Evolutionary conservation across 2,329 filamentous ascomycete genomes (phyloP), one percentile per base, ranked within the genome.

Genomic region (Bisporella sp.): DNA sequence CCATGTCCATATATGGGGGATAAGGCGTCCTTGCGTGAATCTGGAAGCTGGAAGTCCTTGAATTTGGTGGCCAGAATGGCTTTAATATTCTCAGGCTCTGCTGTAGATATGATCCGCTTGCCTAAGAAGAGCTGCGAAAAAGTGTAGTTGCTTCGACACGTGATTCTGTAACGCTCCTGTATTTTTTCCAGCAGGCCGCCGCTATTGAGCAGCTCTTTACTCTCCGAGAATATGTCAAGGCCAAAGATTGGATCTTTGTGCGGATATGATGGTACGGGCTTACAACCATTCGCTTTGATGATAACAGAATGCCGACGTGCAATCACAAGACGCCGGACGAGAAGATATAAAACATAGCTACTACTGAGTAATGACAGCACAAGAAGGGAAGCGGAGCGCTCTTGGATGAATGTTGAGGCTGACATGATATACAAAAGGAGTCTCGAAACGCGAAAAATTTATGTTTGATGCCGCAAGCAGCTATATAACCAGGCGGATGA

Each of bases 41-140:
- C 56, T 46, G 74, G 71, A 48, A 79, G 69, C 28, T 70, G 71
- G 51, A 75, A 83, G 52, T 80, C 73, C 50, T 74, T 68, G 61
- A 82, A 82, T 48, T 79, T 72, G 30, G 73, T 73, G 0, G 79
- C 75, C 9, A 84, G 67, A 4, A 81, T 61, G 0, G 78, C 70
- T 59, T 82, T 79, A 51, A 83, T 63, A 50, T 83, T 81, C 50
- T 76, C 73, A 1, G 76, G 75, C 35, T 83, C 78, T 29, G 67
- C 62, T 0, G 77, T 81, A 44, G 73, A 62, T 49, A 79, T 62
- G 51, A 73, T 67, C 1, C 68, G 67, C 11, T 42, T 30, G 28
- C 59, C 61, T 4, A 62, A 21, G 2, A 56, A 28, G 6, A 56
- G 39, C 2, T 51, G 45, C 3, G 46, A 44, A 30, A 45, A 60